phyloP scores from a whole-genome alignment of 2,329 filamentous ascomycete genomes.

The Colletotrichum sp. region DNA sequence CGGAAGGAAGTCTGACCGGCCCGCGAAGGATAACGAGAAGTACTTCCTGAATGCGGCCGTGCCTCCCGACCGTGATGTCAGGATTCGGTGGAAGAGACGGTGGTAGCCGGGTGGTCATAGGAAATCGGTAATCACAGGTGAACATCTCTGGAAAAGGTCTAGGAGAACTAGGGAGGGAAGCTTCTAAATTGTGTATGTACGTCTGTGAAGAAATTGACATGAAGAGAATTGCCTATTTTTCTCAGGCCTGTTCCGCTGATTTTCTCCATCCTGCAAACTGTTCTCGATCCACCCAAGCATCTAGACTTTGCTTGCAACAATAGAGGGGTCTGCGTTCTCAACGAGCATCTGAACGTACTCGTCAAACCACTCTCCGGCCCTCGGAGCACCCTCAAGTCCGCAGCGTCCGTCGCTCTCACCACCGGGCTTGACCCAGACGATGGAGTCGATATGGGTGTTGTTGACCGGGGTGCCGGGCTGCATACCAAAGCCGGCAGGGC shows the following conservation, averaged over 20 bases:
- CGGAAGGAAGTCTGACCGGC: not conserved
- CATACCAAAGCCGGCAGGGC: constrained; percentile 43
- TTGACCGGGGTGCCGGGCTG: constrained; percentile 38
- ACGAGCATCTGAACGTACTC: constrained; percentile 45
- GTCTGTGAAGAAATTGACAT: not conserved
- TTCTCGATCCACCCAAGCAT: not conserved
- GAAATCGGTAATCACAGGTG: not conserved
- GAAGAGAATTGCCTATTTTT: not conserved
- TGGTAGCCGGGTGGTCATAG: not conserved
- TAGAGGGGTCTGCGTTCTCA: constrained; percentile 37
- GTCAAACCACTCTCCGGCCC: constrained; percentile 45
- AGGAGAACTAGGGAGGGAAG: not conserved
- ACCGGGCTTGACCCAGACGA: constrained; percentile 51
- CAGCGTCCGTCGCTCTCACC: constrained; percentile 48
- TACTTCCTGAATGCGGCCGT: constrained; percentile 16
- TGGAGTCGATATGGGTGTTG: constrained; percentile 42
- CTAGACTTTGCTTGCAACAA: not conserved
- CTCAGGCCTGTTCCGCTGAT: not conserved
- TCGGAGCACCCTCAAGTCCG: constrained; percentile 39
- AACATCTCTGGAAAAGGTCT: not conserved
- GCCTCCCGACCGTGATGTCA: constrained; percentile 18
- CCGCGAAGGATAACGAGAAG: constrained; percentile 2
- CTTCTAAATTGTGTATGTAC: not conserved
- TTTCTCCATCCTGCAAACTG: not conserved
- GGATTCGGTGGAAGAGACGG: not conserved